Evolutionary conservation across 805 yeast genomes (phyloP).

Genomic region (Sugiyamaella floridensis): DNA sequence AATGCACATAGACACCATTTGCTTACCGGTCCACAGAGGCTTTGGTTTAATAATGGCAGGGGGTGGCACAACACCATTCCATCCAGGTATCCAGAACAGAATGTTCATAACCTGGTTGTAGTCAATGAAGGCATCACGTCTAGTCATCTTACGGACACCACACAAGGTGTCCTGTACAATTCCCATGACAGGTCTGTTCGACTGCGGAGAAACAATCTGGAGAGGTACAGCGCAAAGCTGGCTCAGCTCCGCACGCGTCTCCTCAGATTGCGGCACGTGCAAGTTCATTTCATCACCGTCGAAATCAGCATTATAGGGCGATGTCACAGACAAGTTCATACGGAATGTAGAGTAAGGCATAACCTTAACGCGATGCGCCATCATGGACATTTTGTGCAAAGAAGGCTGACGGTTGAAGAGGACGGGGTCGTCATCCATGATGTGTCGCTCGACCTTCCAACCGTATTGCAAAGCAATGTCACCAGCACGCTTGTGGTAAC

Average conservation of each 20-base stretch:
- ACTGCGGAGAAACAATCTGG: constrained; percentile 97
- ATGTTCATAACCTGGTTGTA: constrained; percentile 94
- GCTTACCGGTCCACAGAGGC: constrained; percentile 98
- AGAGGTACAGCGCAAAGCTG: constrained; percentile 95
- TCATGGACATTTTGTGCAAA: constrained; percentile 98
- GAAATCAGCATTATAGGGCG: constrained; percentile 99
- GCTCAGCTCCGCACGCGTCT: constrained; percentile 91
- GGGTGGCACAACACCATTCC: constrained; percentile 97
- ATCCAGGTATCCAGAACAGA: constrained; percentile 94
- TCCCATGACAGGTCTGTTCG: constrained; percentile 99
- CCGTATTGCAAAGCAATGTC: constrained; percentile 97
- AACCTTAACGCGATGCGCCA: constrained; percentile 97
- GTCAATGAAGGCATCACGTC: constrained; percentile 81
- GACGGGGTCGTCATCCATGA: constrained; percentile 96
- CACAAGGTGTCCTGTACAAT: constrained; percentile 98
- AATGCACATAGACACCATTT: constrained; percentile 81
- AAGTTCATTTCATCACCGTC: constrained; percentile 99
- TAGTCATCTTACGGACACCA: constrained; percentile 93
- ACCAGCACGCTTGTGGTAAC: constrained; percentile 97
- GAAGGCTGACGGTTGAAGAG: constrained; percentile 99
- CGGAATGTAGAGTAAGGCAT: constrained; percentile 99
- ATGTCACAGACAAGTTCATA: constrained; percentile 90
- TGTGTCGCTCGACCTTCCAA: constrained; percentile 98
- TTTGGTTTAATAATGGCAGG: constrained; percentile 93
- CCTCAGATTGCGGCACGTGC: constrained; percentile 98